A percentile compares a stretch with the other conserved stretches of the same genome.
phyloP scores from a whole-genome alignment of 352 stramenopile species.

The Phytophthora multivora region DNA sequence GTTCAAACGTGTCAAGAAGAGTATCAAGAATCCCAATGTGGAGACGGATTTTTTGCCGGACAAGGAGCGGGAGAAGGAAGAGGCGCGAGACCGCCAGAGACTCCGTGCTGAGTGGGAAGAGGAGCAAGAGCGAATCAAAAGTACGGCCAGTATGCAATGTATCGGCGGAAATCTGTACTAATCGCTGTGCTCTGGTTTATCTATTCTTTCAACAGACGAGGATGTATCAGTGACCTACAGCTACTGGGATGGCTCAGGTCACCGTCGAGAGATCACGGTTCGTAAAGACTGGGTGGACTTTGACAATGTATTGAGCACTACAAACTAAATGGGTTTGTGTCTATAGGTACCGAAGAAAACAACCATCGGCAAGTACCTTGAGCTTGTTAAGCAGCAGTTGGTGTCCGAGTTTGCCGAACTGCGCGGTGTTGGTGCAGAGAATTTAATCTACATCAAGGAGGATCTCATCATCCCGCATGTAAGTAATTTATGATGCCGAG shows the following conservation, averaged over 20 bases:
- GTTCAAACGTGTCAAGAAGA: constrained; percentile 59
- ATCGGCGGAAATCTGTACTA: neutral
- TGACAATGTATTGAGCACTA: no score
- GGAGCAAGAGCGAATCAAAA: constrained; percentile 94
- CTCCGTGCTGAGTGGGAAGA: constrained; percentile 93
- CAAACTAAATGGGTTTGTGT: neutral
- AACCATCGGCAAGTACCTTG: constrained; percentile 89
- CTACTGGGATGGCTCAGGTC: constrained; percentile 98
- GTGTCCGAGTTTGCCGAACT: constrained; percentile 94
- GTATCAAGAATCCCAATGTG: constrained; percentile 93
- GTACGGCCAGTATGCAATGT: constrained; percentile 32
- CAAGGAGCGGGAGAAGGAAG: constrained; percentile 88
- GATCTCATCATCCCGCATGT: constrained; percentile 98
- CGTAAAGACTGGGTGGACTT: constrained; percentile 2
- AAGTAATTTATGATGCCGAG: constrained; percentile 6
- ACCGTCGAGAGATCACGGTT: constrained; percentile 92
- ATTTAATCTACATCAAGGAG: constrained; percentile 98
- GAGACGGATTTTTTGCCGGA: constrained; percentile 96
- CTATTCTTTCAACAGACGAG: constrained; percentile 58
- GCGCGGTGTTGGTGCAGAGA: constrained; percentile 89
- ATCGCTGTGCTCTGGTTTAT: neutral
- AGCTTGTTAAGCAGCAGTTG: constrained; percentile 90
- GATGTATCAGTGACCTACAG: constrained; percentile 96
- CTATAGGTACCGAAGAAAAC: constrained; percentile 90
- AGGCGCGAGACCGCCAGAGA: constrained; percentile 72